Conservation (phyloP, 495 filamentous ascomycete species). For the Podospora australis region DNA sequence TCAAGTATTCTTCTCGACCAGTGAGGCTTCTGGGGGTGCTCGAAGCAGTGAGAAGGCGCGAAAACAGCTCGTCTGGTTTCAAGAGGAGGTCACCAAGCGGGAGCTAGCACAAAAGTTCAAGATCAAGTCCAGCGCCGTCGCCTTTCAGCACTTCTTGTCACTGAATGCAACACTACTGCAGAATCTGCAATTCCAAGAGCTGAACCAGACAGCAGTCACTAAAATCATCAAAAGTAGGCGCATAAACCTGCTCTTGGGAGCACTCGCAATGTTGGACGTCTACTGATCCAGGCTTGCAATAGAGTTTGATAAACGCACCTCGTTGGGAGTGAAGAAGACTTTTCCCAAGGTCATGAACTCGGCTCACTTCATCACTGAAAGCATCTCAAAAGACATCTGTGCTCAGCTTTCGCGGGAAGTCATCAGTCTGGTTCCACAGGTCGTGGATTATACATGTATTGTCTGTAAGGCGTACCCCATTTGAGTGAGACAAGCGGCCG, state of each 20-base stretch:
- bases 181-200: conserved; percentile 65
- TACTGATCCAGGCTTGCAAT: no score
- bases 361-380: conserved; percentile 45
- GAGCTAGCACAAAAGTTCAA: conserved; percentile 51
- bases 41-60: conserved; percentile 47
- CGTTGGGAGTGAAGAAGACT: conserved; percentile 49
- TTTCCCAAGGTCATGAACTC: conserved; percentile 48
- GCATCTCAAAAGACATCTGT: conserved; percentile 60
- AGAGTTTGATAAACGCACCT: conserved; percentile 78
- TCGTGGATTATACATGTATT: conserved; percentile 69
- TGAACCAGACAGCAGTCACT: conserved; percentile 59
- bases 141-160: conserved; percentile 55
- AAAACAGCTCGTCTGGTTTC: conserved; percentile 53
- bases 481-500: no score
- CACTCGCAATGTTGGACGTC: no score
- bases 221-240: conserved; percentile 72
- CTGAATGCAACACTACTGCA: conserved; percentile 60
- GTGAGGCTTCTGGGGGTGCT: conserved; percentile 52
- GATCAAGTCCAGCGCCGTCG: conserved; percentile 46
- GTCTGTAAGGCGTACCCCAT: no score
- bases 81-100: conserved; percentile 46
- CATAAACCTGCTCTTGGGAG: neutral
- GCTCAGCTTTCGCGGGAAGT: conserved; percentile 58
- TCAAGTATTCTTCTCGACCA: conserved; percentile 66
- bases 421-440: conserved; percentile 58